Evolutionary conservation across 208 protist genomes (phyloP).

Genomic region (Crithidia thermophila): DNA sequence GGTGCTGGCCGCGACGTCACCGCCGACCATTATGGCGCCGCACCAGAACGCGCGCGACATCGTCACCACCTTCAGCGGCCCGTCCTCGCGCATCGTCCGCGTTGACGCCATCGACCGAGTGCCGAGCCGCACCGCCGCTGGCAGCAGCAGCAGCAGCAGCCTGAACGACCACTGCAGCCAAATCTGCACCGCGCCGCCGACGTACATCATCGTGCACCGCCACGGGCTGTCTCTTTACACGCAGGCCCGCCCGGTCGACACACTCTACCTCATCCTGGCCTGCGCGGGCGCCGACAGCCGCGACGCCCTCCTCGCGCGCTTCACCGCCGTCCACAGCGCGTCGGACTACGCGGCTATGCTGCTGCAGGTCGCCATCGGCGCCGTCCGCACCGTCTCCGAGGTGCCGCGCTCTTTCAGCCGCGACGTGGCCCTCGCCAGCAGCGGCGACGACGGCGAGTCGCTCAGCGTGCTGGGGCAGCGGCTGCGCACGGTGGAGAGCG

Average conservation of each 20-base stretch:
- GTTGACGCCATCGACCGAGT: slow-evolving; percentile 81
- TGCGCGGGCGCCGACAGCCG: slow-evolving; percentile 45
- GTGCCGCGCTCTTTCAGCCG: slow-evolving; percentile 8
- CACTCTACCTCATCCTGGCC: slow-evolving; percentile 79
- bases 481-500: slow-evolving; percentile 43
- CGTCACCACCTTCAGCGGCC: slow-evolving; percentile 58
- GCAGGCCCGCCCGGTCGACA: slow-evolving; percentile 83
- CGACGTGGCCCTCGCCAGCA: slow-evolving; percentile 15
- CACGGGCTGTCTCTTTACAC: slow-evolving; percentile 82
- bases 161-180: slow-evolving; percentile 79
- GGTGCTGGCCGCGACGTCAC: slow-evolving; percentile 60
- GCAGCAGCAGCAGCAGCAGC: slow-evolving; percentile 27
- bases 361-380: slow-evolving; percentile 81
- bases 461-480: slow-evolving; percentile 57
- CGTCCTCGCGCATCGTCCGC: slow-evolving; percentile 56
- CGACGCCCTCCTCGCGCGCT: slow-evolving; percentile 71
- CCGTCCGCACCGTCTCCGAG: slow-evolving; percentile 12
- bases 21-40: slow-evolving; percentile 61
- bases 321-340: slow-evolving; percentile 66
- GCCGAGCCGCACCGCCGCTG: slow-evolving; percentile 15
- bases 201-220: slow-evolving; percentile 76
- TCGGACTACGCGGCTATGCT: slow-evolving; percentile 89
- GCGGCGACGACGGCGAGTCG: slow-evolving; percentile 39
- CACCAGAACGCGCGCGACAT: slow-evolving; percentile 72
- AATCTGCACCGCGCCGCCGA: slow-evolving; percentile 50